A percentile compares a stretch with the other conserved stretches of the same genome.
These are phyloP conservation scores for Spinacia oleracea DNA, from an alignment of 179 eudicot species.

Conservation along the genomic window DNA sequence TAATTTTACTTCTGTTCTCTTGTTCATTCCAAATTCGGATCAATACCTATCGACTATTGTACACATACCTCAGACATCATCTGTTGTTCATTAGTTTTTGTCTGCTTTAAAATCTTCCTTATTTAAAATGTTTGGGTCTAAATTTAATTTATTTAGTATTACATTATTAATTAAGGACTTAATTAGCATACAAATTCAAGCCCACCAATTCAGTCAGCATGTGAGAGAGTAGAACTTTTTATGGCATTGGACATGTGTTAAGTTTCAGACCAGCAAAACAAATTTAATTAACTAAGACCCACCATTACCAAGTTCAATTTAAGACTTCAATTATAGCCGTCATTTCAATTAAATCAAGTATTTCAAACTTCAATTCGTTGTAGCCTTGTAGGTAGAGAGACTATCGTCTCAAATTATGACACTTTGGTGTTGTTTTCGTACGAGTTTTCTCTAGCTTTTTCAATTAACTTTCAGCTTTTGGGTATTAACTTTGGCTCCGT, in stretches of 20 bases:
- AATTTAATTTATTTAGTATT: neutral
- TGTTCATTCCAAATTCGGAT: neutral
- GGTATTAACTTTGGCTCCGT: no score
- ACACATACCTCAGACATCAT: no score
- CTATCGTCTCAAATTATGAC: neutral
- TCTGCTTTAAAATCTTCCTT: neutral
- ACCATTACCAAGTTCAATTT: constrained; percentile 11
- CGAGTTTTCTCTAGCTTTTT: no score
- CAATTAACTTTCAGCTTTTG: no score
- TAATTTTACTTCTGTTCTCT: neutral
- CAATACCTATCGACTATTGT: no score
- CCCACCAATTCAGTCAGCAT: constrained; percentile 17
- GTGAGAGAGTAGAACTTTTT: constrained; percentile 16
- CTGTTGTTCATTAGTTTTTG: no score
- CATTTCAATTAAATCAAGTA: neutral
- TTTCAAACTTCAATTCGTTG: neutral
- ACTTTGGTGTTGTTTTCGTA: no score
- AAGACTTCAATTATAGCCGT: neutral
- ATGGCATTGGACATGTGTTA: constrained; percentile 18
- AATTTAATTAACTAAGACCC: constrained; percentile 26
- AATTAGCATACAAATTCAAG: neutral
- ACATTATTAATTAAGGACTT: neutral
- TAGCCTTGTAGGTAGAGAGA: neutral
- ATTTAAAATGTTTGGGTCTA: neutral
- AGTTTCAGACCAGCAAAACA: neutral